A percentile compares a stretch with the other conserved stretches of the same genome.
phyloP scores from a whole-genome alignment of 805 yeast species.

The Candida tibetensis region DNA sequence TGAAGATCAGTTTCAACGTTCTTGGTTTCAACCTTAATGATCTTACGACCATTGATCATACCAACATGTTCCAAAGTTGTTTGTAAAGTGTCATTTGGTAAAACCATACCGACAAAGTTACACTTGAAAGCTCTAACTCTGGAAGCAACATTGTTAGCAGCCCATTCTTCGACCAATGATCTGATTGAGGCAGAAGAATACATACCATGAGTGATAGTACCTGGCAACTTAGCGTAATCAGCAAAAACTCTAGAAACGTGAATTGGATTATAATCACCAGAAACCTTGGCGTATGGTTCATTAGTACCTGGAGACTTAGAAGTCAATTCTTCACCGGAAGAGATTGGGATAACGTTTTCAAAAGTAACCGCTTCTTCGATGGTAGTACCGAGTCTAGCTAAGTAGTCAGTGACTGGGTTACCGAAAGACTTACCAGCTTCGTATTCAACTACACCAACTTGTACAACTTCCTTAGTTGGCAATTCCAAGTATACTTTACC shows the following conservation, averaged over 20 bases:
- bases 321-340: constrained; percentile 57
- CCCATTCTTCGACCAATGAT: constrained; percentile 95
- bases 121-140: constrained; percentile 95
- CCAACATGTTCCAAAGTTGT: constrained; percentile 93
- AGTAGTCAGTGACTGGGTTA: constrained; percentile 95
- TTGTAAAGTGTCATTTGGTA: constrained; percentile 87
- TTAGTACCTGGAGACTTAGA: constrained; percentile 92
- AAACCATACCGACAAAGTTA: constrained; percentile 92
- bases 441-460: constrained; percentile 80
- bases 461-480: constrained; percentile 85
- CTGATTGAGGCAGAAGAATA: constrained; percentile 94
- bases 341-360: constrained; percentile 86
- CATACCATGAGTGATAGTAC: constrained; percentile 99
- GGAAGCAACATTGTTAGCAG: constrained; percentile 93
- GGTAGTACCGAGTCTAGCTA: constrained; percentile 85
- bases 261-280: constrained; percentile 98
- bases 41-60: constrained; percentile 99
- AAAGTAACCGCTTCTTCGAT: constrained; percentile 91
- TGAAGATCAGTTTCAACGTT: constrained; percentile 74
- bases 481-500: constrained; percentile 87
- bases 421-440: constrained; percentile 93
- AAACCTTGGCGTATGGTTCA: constrained; percentile 94
- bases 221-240: constrained; percentile 88
- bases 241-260: constrained; percentile 97
- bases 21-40: constrained; percentile 85